phyloP scores from a whole-genome alignment of 352 stramenopile genomes.

The Pythium phragmiticola region DNA sequence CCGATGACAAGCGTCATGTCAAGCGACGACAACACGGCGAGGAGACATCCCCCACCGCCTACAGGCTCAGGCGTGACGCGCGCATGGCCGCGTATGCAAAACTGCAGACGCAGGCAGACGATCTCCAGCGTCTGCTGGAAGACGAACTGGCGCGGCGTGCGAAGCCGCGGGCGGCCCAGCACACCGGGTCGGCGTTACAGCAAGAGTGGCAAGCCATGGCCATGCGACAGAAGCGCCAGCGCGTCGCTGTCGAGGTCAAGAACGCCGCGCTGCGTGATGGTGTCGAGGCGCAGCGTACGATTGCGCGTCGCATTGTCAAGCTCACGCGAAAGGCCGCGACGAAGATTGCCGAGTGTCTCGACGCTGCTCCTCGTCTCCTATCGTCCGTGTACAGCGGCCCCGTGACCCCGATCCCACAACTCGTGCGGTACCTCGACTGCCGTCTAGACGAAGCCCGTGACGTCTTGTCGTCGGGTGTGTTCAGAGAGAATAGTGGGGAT shows the following conservation, averaged over 20 bases:
- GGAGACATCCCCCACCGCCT: neutral
- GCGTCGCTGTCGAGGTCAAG: neutral
- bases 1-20: neutral
- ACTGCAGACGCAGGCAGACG: neutral
- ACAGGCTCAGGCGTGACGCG: neutral
- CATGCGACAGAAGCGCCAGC: constrained; percentile 7
- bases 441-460: neutral
- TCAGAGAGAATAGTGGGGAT: neutral
- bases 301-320: neutral
- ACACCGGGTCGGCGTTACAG: neutral
- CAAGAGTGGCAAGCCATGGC: constrained; percentile 17
- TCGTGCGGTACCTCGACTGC: constrained; percentile 7
- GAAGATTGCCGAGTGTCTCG: neutral
- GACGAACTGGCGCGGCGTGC: neutral
- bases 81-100: neutral
- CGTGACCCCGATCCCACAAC: neutral
- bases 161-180: too few species aligned
- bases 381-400: neutral
- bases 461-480: constrained; percentile 1
- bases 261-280: neutral
- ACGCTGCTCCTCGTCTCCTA: neutral
- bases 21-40: neutral
- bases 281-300: neutral
- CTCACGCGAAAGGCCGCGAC: neutral
- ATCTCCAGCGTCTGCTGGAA: neutral